Percentiles rank a stretch among this genome's conserved stretches.
These are phyloP conservation scores for Chlorella sp. DNA, from an alignment of 139 green algal genomes.

Conservation along the genomic window DNA sequence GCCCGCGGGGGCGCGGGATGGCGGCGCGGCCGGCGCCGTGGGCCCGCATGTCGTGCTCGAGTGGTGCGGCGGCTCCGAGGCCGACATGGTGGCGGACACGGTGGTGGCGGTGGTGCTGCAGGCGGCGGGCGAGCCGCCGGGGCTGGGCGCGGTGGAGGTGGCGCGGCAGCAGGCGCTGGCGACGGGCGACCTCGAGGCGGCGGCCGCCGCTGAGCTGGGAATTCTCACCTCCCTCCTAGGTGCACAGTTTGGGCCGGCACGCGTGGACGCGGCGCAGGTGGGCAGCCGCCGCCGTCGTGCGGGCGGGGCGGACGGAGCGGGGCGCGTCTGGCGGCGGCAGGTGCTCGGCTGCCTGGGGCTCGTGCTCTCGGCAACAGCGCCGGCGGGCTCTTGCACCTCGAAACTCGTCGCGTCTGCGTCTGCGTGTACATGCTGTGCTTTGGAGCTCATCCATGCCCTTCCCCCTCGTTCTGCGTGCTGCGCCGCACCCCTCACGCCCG, in stretches of 20 bases:
- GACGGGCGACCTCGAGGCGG: slow-evolving; percentile 47
- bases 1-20: slow-evolving; percentile 4
- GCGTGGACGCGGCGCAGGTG: slow-evolving; percentile 50
- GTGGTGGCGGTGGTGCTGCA: slow-evolving; percentile 89
- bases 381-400: too few relatives aligned
- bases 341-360: too few relatives aligned
- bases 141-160: slow-evolving; percentile 49
- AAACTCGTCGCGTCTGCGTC: too few relatives aligned
- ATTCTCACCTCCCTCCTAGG: slow-evolving; percentile 68
- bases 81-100: slow-evolving; percentile 93
- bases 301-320: too few relatives aligned
- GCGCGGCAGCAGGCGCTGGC: slow-evolving; percentile 34
- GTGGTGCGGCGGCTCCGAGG: slow-evolving; percentile 83
- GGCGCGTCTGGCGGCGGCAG: neutral
- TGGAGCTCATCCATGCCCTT: too few relatives aligned
- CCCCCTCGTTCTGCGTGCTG: too few relatives aligned
- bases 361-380: too few relatives aligned
- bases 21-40: slow-evolving; percentile 16
- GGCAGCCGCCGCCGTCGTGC: neutral
- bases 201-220: slow-evolving; percentile 54
- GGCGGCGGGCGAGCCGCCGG: slow-evolving; percentile 52
- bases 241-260: slow-evolving; percentile 76
- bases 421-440: too few relatives aligned
- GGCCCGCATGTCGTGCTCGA: slow-evolving; percentile 75
- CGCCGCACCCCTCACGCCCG: neutral